Evolutionary conservation across 75 land plant genomes (phyloP).

Genomic region (Gnetum montanum): DNA sequence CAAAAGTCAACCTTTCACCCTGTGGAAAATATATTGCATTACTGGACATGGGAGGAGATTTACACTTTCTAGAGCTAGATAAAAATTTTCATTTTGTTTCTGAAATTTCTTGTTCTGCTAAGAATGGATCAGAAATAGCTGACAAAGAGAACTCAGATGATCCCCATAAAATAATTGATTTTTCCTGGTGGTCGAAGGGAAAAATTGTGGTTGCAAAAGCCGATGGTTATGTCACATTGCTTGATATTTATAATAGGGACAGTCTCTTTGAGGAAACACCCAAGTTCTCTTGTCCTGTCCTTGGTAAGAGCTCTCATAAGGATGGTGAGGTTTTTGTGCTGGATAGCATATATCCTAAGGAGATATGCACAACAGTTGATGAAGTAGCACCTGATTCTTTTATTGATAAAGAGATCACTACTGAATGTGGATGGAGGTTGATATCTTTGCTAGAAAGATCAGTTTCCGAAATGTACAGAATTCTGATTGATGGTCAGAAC

Average conservation of each 20-base stretch:
- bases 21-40: constrained; percentile 32
- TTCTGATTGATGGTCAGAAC: constrained; percentile 30
- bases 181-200: constrained; percentile 67
- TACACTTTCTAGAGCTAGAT: constrained; percentile 29
- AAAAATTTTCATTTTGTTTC: constrained; percentile 14
- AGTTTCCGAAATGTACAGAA: constrained; percentile 47
- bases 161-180: constrained; percentile 28
- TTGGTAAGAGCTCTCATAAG: constrained; percentile 20
- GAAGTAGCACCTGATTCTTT: neutral
- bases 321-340: constrained; percentile 49
- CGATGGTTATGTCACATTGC: constrained; percentile 29
- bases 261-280: constrained; percentile 17
- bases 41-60: constrained; percentile 35
- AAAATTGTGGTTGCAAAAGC: constrained; percentile 34
- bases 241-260: constrained; percentile 21
- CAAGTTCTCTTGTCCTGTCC: constrained; percentile 27
- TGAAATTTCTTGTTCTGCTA: constrained; percentile 6
- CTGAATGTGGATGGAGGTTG: constrained; percentile 36
- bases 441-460: constrained; percentile 45
- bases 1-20: constrained; percentile 58
- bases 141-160: constrained; percentile 1
- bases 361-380: neutral
- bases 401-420: neutral
- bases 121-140: neutral
- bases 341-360: constrained; percentile 14